Percentiles rank a stretch among this genome's conserved stretches.
These are phyloP conservation scores for Trichocomaceae sp. DNA, from an alignment of 2,329 filamentous ascomycete genomes.

Conservation along the genomic window DNA sequence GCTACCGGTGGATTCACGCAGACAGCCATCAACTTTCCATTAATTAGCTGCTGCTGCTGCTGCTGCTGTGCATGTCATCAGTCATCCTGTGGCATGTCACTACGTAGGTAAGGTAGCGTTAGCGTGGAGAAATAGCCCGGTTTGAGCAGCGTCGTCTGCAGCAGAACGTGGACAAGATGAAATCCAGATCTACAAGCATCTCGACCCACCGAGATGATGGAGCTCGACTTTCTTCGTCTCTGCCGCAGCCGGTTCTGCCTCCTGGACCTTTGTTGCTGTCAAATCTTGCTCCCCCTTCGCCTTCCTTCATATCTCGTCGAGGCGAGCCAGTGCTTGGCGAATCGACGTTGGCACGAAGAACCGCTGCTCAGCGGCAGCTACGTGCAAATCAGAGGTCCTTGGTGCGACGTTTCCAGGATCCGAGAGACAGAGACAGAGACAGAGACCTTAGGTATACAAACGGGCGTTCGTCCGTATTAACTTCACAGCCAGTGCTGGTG, in stretches of 20 bases:
- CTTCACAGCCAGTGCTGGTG: slow-evolving; percentile 40
- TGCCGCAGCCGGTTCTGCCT: slow-evolving; percentile 27
- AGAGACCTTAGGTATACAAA: slow-evolving; percentile 18
- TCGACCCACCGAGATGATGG: slow-evolving; percentile 21
- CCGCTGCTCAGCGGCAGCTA: slow-evolving; percentile 28
- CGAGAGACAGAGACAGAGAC: slow-evolving; percentile 21
- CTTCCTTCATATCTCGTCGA: slow-evolving; percentile 21
- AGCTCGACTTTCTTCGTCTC: slow-evolving; percentile 25
- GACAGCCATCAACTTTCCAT: slow-evolving; percentile 1
- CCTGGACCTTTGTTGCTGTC: neutral
- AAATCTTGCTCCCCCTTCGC: slow-evolving; percentile 17
- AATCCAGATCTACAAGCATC: slow-evolving; percentile 25
- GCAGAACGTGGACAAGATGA: slow-evolving; percentile 24
- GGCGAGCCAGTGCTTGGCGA: slow-evolving; percentile 25
- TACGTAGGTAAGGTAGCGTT: slow-evolving; percentile 4
- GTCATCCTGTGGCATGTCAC: neutral
- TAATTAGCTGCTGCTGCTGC: slow-evolving; percentile 5
- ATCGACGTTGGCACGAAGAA: slow-evolving; percentile 25
- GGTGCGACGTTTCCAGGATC: slow-evolving; percentile 23
- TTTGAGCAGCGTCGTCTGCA: slow-evolving; percentile 5
- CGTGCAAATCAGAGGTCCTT: slow-evolving; percentile 23
- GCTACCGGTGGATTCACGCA: slow-evolving; percentile 14
- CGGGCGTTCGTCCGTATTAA: slow-evolving; percentile 23
- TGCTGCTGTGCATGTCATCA: slow-evolving; percentile 1
- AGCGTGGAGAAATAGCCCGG: neutral